Evolutionary conservation across 1,139 yeast genomes (phyloP).

Genomic region (Casaregolazyma suthepensis): DNA sequence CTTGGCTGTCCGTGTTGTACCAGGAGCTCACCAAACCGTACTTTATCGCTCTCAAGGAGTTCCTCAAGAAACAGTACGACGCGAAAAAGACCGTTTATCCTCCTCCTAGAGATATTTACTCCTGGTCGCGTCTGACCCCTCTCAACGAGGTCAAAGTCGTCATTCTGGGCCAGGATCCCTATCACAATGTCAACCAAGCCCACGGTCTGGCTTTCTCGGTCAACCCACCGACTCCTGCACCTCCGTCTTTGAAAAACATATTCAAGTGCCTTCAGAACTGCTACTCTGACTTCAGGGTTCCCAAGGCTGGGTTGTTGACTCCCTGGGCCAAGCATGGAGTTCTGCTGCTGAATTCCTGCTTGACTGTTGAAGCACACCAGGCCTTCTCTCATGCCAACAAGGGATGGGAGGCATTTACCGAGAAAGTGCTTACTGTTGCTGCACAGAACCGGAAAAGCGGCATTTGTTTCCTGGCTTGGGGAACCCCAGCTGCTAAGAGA

Average conservation of each 20-base stretch:
- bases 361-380: conserved; percentile 89
- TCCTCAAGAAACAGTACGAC: conserved; percentile 38
- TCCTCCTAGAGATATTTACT: conserved; percentile 67
- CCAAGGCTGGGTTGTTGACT: conserved; percentile 61
- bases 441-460: conserved; percentile 42
- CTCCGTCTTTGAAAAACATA: conserved; percentile 86
- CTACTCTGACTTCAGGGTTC: conserved; percentile 63
- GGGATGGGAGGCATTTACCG: conserved; percentile 95
- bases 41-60: conserved; percentile 65
- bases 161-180: conserved; percentile 94
- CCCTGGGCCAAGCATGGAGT: conserved; percentile 91
- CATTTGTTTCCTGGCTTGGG: conserved; percentile 88
- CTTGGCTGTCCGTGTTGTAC: conserved; percentile 71
- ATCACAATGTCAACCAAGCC: conserved; percentile 88
- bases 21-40: conserved; percentile 79
- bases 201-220: conserved; percentile 96
- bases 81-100: conserved; percentile 60
- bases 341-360: conserved; percentile 73
- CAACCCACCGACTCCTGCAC: conserved; percentile 72
- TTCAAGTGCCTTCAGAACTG: conserved; percentile 71
- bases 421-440: conserved; percentile 53
- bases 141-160: conserved; percentile 67
- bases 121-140: conserved; percentile 90
- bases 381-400: conserved; percentile 87
- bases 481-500: conserved; percentile 80